A percentile compares a stretch with the other conserved stretches of the same genome.
Conservation (phyloP, 2,329 filamentous ascomycete genomes). For the Penicillium glabrum region DNA sequence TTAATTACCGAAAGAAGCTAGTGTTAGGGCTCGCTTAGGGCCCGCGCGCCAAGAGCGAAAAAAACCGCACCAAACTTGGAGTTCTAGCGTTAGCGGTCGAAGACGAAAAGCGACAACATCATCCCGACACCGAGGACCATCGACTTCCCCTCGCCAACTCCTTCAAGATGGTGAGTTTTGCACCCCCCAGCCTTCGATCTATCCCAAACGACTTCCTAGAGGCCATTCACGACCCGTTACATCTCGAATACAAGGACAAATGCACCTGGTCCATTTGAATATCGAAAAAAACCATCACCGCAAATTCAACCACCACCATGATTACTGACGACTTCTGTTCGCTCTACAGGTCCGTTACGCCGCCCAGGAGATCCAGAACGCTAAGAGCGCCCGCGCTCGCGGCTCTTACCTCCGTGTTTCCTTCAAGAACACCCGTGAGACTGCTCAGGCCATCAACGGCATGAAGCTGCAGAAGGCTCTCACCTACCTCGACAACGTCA, state of each 20-base stretch:
- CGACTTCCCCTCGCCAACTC: constrained; percentile 41
- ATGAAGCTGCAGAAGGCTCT: constrained; percentile 96
- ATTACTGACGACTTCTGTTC: constrained; percentile 31
- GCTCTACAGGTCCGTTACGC: constrained; percentile 84
- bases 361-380: constrained; percentile 79
- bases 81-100: constrained; percentile 34
- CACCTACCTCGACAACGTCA: constrained; percentile 97
- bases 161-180: constrained; percentile 48
- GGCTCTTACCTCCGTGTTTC: constrained; percentile 98
- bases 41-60: constrained; percentile 41
- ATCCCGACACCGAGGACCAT: constrained; percentile 44
- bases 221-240: constrained; percentile 13
- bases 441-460: constrained; percentile 98
- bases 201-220: constrained; percentile 8
- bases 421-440: constrained; percentile 99
- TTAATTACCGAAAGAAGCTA: constrained; percentile 26
- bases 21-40: constrained; percentile 46
- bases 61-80: constrained; percentile 39
- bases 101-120: constrained; percentile 41
- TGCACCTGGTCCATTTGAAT: constrained; percentile 6
- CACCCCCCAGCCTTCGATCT: constrained; percentile 11
- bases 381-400: constrained; percentile 95
- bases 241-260: constrained; percentile 5
- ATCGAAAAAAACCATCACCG: constrained; percentile 6
- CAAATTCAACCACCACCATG: constrained; percentile 13